Conservation (phyloP, 192 early-diverging fungal species). For the Rhizophagus prolifer region DNA sequence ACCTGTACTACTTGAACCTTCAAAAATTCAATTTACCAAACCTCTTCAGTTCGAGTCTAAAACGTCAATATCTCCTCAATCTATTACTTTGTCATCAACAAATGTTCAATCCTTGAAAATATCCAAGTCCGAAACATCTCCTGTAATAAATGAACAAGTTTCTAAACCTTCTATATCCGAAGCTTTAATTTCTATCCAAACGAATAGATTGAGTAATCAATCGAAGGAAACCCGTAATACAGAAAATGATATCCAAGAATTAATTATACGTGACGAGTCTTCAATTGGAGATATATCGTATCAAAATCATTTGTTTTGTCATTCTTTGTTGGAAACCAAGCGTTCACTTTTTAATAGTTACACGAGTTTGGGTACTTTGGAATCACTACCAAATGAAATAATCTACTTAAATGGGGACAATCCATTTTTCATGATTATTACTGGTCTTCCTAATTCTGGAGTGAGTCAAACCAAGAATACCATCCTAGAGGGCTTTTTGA, state of each 20-base stretch:
- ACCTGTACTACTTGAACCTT: not conserved
- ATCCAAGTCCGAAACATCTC: not conserved
- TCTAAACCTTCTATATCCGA: not conserved
- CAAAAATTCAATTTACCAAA: not conserved
- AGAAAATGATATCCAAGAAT: not conserved
- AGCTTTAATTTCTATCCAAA: not conserved
- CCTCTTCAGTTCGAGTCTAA: not conserved
- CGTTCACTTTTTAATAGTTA: not conserved
- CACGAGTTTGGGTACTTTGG: not conserved
- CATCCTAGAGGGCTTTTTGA: slow-evolving; percentile 5
- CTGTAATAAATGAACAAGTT: not conserved
- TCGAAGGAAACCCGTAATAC: not conserved
- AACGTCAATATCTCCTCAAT: not conserved
- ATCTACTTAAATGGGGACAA: not conserved
- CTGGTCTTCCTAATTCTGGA: not conserved
- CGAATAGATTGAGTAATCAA: not conserved
- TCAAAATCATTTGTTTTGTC: not conserved
- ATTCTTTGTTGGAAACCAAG: not conserved
- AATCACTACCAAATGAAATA: not conserved
- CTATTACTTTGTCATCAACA: not conserved
- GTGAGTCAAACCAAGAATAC: not conserved
- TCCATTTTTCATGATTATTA: slow-evolving; percentile 8
- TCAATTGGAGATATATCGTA: not conserved
- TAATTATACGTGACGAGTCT: not conserved
- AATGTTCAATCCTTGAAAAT: not conserved